Conservation (phyloP, 257 asterid genomes). For the Ophiorrhiza pumila region DNA sequence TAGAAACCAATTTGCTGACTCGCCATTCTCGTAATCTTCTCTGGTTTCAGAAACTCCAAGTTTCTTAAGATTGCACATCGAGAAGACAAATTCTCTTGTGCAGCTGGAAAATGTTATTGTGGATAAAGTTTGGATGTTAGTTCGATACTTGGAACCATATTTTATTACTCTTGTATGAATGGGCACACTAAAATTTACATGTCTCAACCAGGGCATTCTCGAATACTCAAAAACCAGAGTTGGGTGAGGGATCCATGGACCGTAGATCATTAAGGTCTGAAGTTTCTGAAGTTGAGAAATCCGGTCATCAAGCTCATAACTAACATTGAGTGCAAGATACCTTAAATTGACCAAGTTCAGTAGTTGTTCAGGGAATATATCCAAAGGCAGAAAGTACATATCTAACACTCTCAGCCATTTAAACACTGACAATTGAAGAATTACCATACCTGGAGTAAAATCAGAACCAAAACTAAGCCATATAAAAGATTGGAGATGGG, state of each 20-base stretch:
- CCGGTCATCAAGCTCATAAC: conserved; percentile 13
- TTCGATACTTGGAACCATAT: not conserved
- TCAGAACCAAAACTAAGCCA: not conserved
- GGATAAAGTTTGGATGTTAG: conserved; percentile 20
- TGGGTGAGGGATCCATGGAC: conserved; percentile 15
- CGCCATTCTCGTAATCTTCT: not conserved
- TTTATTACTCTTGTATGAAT: conserved; percentile 14
- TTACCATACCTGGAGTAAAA: not conserved
- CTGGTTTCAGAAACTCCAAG: conserved; percentile 28
- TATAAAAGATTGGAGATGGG: not conserved
- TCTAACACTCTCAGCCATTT: conserved; percentile 34
- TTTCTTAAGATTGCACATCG: conserved; percentile 27
- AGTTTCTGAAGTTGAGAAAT: conserved; percentile 19
- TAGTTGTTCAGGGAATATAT: conserved; percentile 25
- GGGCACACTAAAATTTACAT: conserved; percentile 24
- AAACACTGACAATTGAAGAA: conserved; percentile 17
- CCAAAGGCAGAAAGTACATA: conserved; percentile 19
- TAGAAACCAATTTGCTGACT: not conserved
- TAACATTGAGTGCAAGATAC: conserved; percentile 28
- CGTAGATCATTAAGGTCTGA: conserved; percentile 26
- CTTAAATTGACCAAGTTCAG: conserved; percentile 23
- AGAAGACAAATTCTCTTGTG: conserved; percentile 12
- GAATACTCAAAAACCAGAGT: conserved; percentile 20
- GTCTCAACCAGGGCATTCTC: conserved; percentile 30
- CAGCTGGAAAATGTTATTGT: conserved; percentile 26